A percentile compares a stretch with the other conserved stretches of the same genome.
These are phyloP conservation scores for Ceratobasidium sp. DNA, from an alignment of 1,284 basidiomycete genomes.

Conservation along the genomic window DNA sequence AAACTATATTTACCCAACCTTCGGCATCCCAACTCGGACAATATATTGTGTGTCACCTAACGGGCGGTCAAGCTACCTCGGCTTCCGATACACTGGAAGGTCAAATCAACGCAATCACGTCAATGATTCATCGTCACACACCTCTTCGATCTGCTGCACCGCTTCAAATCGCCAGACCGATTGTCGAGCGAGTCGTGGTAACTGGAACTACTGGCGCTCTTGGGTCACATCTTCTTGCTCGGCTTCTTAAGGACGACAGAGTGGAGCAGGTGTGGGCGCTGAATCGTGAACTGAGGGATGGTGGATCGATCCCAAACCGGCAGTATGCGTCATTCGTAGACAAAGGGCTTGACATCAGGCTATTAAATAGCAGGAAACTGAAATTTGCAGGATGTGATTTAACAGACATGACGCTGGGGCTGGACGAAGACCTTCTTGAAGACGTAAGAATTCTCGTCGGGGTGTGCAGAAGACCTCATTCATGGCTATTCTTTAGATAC, in stretches of 20 bases:
- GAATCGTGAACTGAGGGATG: conserved; percentile 27
- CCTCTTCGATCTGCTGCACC: no score
- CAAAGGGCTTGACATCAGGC: conserved; percentile 1
- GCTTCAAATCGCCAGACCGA: no score
- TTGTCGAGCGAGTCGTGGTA: conserved; percentile 45
- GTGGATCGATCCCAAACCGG: background rate
- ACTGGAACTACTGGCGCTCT: conserved; percentile 52
- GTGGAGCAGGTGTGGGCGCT: conserved; percentile 41
- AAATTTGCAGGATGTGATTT: conserved; percentile 46
- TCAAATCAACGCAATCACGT: no score
- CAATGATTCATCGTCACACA: no score
- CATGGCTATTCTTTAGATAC: conserved; percentile 8
- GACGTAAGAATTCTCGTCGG: conserved; percentile 45
- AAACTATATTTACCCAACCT: conserved; percentile 6
- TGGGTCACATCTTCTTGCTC: conserved; percentile 48
- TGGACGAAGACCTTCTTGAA: conserved; percentile 44
- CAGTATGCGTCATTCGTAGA: conserved; percentile 37
- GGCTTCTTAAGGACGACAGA: conserved; percentile 42
- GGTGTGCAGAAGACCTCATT: background rate
- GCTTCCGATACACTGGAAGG: background rate
- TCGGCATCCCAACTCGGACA: background rate
- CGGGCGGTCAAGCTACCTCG: background rate
- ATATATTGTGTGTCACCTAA: background rate
- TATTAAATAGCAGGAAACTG: conserved; percentile 36
- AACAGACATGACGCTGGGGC: conserved; percentile 44